Base-by-base conservation (phyloP, 441 rosid genomes). In the Brassica hybrid region DNA sequence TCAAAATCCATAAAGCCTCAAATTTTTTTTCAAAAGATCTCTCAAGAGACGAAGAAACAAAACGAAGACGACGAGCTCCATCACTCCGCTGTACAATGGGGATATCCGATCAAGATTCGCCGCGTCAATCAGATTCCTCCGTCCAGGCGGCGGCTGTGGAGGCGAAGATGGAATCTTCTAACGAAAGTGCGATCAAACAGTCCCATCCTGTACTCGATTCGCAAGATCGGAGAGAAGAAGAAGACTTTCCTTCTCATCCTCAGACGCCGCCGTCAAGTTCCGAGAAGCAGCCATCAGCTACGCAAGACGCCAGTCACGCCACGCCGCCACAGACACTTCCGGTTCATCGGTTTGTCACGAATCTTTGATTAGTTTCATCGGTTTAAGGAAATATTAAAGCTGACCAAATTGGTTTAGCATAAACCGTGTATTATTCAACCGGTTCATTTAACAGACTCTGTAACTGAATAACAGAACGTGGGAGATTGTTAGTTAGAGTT, bases 101-200 rank as follows among this genome's bases (percentile, higher is more conserved):
- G 71, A 62, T 77, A 67, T 30, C 57, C 72, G 76, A 80, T 73
- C 67, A 60, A 1, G 78, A 69, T 76, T 66, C 84, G 8, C 89
- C 90, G 7, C 84, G 94, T 80, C 96, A 90, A 87, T 90, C 88
- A 56, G 98, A 91, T 89, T 88, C 87, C 86, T 82, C 80, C 80
- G 52, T 75, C 67, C 71, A 62, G 12, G 36, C 77, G 68, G 73
- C 56, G 0, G 8, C 65, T 80, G 83, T 60, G 60, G 78, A 34
- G 1, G 2, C 84, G 43, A 90, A 52, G 54, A 68, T 43, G 48
- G 77, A 66, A 56, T 61, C 77, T 12, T 32, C 48, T 52, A 11
- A 21, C 13, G 61, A 50, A 36, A 54, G 5, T 18, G 62, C 1
- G 45, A 45, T 19, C 36, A 32, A 57, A 5, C 80, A 71, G 76